Percentiles rank a stretch among this genome's conserved stretches.
These are phyloP conservation scores for Sporisorium scitamineum DNA, from an alignment of 1,284 basidiomycete genomes.

Conservation along the genomic window DNA sequence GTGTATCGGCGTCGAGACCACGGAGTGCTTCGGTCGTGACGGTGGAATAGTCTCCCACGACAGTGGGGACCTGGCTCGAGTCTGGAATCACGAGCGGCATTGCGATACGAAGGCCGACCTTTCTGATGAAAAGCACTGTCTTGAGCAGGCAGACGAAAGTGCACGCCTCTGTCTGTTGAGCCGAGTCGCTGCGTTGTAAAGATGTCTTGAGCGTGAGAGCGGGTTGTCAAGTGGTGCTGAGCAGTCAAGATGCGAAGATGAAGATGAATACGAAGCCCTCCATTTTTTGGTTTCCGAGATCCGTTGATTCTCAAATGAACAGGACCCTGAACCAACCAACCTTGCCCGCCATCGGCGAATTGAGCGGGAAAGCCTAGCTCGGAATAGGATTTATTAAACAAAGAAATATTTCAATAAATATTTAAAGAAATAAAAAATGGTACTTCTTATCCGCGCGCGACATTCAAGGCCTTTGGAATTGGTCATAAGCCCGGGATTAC, in stretches of 20 bases:
- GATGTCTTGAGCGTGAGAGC: background rate
- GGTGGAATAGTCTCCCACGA: conserved; percentile 37
- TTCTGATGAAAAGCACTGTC: background rate
- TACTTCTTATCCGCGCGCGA: too few relatives aligned
- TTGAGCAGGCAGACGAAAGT: background rate
- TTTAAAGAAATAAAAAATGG: background rate
- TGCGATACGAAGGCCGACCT: background rate
- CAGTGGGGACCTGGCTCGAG: conserved; percentile 33
- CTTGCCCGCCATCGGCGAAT: background rate
- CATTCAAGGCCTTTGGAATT: too few relatives aligned
- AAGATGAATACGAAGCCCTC: background rate
- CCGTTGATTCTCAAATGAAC: background rate
- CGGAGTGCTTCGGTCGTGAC: conserved; percentile 39
- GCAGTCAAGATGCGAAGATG: background rate
- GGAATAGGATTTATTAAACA: background rate
- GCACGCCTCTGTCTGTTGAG: background rate
- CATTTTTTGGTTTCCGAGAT: background rate
- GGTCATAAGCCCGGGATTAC: too few relatives aligned
- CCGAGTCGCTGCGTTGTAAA: background rate
- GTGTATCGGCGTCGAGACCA: conserved; percentile 38
- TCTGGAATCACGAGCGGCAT: conserved; percentile 51
- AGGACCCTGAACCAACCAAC: background rate
- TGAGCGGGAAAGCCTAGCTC: background rate
- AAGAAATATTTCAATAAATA: too few relatives aligned
- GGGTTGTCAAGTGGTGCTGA: background rate